These are phyloP conservation scores for Forsythia viridissima DNA, from an alignment of 257 asterid genomes.

Conservation along the genomic window DNA sequence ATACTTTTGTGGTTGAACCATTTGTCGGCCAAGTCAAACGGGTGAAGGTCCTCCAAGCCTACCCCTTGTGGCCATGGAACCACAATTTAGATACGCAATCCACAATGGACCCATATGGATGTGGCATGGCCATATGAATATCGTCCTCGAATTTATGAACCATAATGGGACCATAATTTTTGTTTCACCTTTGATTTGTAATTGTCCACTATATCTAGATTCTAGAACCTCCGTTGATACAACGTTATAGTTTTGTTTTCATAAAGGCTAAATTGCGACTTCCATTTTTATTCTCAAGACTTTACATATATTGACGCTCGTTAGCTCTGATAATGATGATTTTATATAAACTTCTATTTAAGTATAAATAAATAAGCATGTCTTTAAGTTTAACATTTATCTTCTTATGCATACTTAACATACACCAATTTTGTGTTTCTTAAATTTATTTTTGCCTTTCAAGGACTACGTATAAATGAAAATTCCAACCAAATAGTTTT, in stretches of 20 bases:
- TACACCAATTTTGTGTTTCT: neutral
- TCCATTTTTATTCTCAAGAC: neutral
- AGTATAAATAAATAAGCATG: too few relatives aligned
- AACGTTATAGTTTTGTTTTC: neutral
- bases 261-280: neutral
- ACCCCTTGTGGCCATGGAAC: neutral
- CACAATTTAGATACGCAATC: neutral
- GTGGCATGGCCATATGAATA: neutral
- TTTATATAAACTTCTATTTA: too few relatives aligned
- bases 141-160: neutral
- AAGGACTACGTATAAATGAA: too few relatives aligned
- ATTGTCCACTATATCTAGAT: constrained; percentile 19
- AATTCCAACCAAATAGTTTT: neutral
- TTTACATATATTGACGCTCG: neutral
- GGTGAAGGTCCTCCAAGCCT: neutral
- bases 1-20: too few relatives aligned
- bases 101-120: neutral
- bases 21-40: too few relatives aligned
- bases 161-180: neutral
- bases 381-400: too few relatives aligned
- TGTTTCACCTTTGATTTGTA: neutral
- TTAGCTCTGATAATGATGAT: too few relatives aligned
- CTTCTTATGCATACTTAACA: too few relatives aligned
- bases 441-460: too few relatives aligned
- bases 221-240: neutral